phyloP scores from a whole-genome alignment of 805 yeast genomes.

The Teunomyces stri region DNA sequence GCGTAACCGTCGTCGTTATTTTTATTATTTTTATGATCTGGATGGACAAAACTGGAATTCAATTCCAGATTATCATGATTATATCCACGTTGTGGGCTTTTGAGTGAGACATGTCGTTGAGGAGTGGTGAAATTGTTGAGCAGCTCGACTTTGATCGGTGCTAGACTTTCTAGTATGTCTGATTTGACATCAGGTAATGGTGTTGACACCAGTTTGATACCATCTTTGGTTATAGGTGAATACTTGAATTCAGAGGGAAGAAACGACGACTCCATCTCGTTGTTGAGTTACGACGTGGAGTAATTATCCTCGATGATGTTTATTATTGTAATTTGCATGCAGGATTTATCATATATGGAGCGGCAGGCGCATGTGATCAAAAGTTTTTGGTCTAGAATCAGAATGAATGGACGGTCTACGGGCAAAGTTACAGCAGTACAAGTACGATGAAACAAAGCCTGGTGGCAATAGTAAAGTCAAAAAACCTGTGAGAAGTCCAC shows the following conservation, averaged over 20 bases:
- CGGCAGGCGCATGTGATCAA: not conserved
- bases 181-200: slow-evolving; percentile 3
- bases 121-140: slow-evolving; percentile 1
- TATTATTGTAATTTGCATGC: not conserved
- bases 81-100: not conserved
- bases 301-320: slow-evolving; percentile 1
- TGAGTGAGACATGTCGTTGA: not conserved
- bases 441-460: slow-evolving; percentile 9
- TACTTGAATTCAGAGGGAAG: not conserved
- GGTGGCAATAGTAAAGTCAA: not conserved
- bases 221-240: slow-evolving; percentile 18
- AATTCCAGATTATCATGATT: not conserved
- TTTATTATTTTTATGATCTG: not conserved
- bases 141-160: not conserved
- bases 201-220: slow-evolving; percentile 8
- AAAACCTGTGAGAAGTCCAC: not conserved
- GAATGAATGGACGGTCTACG: slow-evolving; percentile 7
- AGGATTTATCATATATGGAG: too few relatives aligned
- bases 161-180: not conserved
- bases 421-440: slow-evolving; percentile 16
- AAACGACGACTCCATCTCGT: not conserved
- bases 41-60: not conserved
- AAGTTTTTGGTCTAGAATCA: not conserved
- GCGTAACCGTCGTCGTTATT: too few relatives aligned
- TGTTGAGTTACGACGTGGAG: not conserved